Conservation (phyloP, 2,329 filamentous ascomycete genomes). For the Trichoderma cornu-damae region DNA sequence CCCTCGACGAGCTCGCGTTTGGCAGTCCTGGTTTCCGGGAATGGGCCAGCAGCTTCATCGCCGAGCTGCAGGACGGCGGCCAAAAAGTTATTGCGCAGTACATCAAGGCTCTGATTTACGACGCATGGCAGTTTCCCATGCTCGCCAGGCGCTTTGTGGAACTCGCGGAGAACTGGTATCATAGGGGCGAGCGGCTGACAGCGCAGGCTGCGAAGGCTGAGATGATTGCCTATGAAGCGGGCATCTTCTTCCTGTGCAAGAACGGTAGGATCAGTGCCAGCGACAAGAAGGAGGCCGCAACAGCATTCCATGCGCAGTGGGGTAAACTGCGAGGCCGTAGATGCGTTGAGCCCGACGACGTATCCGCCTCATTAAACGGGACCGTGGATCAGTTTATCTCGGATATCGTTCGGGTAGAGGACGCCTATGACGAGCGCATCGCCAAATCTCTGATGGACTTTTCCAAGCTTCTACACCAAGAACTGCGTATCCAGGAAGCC, state of each 20-base stretch:
- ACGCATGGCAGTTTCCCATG: slow-evolving; percentile 21
- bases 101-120: slow-evolving; percentile 21
- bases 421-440: slow-evolving; percentile 20
- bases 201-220: background rate
- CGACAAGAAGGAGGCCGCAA: background rate
- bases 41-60: background rate
- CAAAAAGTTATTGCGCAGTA: slow-evolving; percentile 21
- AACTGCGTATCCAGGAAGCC: slow-evolving; percentile 22
- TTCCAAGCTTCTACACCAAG: slow-evolving; percentile 16
- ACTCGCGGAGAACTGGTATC: slow-evolving; percentile 2
- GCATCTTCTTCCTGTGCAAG: background rate
- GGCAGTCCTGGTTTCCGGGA: background rate
- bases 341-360: background rate
- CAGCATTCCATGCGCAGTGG: background rate
- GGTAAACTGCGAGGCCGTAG: background rate
- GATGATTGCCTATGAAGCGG: background rate
- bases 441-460: slow-evolving; percentile 22
- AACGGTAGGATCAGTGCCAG: background rate
- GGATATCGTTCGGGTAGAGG: background rate
- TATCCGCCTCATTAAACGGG: background rate
- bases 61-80: background rate
- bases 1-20: background rate
- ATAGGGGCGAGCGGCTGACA: background rate
- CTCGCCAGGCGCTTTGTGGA: slow-evolving; percentile 19
- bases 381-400: background rate